Percentiles rank a stretch among this genome's conserved stretches.
These are phyloP conservation scores for Cladosporium sp. DNA, from an alignment of 2,329 filamentous ascomycete genomes.

Conservation along the genomic window DNA sequence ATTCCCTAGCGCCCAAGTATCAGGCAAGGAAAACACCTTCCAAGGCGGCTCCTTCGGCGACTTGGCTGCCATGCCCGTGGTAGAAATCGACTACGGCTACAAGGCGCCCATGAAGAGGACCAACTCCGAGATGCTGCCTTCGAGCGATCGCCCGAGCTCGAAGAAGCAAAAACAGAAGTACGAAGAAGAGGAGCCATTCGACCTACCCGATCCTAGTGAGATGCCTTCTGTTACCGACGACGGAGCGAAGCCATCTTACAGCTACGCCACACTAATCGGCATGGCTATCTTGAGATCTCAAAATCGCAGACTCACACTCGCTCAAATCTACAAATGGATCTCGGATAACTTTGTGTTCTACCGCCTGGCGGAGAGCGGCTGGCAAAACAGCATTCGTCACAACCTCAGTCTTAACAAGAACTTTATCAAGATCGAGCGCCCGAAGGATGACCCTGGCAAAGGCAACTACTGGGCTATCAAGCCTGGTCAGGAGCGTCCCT, in stretches of 20 bases:
- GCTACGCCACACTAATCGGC: conserved; percentile 91
- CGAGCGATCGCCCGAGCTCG: conserved; percentile 60
- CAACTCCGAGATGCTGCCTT: conserved; percentile 63
- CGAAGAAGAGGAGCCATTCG: conserved; percentile 48
- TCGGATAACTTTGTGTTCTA: conserved; percentile 94
- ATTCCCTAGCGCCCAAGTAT: conserved; percentile 10
- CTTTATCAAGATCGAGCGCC: conserved; percentile 91
- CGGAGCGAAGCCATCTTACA: conserved; percentile 83
- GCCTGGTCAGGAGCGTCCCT: conserved; percentile 83
- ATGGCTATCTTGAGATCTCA: conserved; percentile 93
- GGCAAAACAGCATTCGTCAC: conserved; percentile 99
- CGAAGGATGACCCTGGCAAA: conserved; percentile 96
- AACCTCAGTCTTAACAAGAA: conserved; percentile 97
- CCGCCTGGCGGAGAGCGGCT: conserved; percentile 78
- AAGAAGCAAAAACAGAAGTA: conserved; percentile 70
- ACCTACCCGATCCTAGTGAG: conserved; percentile 71
- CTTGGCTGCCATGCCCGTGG: conserved; percentile 38
- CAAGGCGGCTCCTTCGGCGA: conserved; percentile 38
- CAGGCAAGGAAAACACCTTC: conserved; percentile 29
- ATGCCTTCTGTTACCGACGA: conserved; percentile 83
- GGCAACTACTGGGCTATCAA: conserved; percentile 97
- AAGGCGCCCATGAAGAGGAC: conserved; percentile 56
- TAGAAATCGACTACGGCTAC: conserved; percentile 47
- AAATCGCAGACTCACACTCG: conserved; percentile 78
- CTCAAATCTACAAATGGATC: conserved; percentile 99